Evolutionary conservation across 2,329 filamentous ascomycete species (phyloP), one percentile per base, ranked within the genome.

Genomic region (Fusarium fujikuroi): DNA sequence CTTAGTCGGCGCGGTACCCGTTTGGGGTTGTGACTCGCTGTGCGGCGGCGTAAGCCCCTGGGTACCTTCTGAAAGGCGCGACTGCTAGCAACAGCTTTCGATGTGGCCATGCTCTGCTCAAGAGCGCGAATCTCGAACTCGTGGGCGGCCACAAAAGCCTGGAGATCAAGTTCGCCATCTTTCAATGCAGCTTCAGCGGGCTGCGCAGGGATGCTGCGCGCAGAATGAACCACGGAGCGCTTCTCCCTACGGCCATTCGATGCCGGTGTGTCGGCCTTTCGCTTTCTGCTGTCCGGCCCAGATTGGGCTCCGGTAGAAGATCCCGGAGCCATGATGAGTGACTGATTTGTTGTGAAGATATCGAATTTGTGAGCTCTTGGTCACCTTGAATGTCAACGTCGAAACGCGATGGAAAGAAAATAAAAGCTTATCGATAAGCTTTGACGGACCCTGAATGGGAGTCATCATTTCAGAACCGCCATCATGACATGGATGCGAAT

Each of bases 1-100:
- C 92, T 89, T 78, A 98, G 83, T 70, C 94, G 86, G 79, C 92
- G 92, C 5, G 96, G 96, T 21, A 99, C 92, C 70, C 92, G 90
- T 83, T 95, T 97, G 40, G 93, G 93, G 87, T 99, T 98, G 83
- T 99, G 96, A 81, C 95, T 97, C 25, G 95, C 96, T 0, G 95
- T 97, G 76, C 96, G 88, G 73, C 96, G 88, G 74, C 96, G 88
- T 88, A 99, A 84, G 56, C 92, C 91, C 75, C 94, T 90, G 3
- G 96, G 96, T 9, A 99, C 93, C 75, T 94, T 90, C 81, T 99
- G 96, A 79, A 98, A 98, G 19, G 95, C 95, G 58, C 95, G 89
- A 64, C 90, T 91, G 47, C 89, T 85, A 60, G 85, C 84, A 43
- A 85, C 84, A 9, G 83, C 83, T 80, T 93, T 95, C 52, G 93